These are phyloP conservation scores for Plasmodium fragile DNA, from an alignment of 169 alveolate species.

Conservation along the genomic window DNA sequence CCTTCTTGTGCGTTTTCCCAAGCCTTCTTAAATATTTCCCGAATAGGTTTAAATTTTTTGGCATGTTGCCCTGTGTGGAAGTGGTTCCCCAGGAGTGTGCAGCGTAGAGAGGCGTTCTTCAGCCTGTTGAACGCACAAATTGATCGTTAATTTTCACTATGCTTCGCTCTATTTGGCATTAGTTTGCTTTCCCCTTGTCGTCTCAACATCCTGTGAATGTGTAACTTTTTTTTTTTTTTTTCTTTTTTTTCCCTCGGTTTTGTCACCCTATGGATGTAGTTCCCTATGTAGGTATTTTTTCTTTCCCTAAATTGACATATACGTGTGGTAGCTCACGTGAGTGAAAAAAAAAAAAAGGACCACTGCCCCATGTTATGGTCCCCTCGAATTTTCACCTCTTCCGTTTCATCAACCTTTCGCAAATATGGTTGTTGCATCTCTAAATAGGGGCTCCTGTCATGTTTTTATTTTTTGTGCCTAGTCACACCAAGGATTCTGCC, in stretches of 20 bases:
- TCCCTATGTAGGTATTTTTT: background rate
- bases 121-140: background rate
- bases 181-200: background rate
- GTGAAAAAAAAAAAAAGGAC: background rate
- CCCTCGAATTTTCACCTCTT: background rate
- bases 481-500: background rate
- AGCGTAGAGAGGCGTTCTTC: background rate
- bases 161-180: background rate
- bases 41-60: constrained; percentile 81
- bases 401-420: constrained; percentile 4
- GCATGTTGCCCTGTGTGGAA: constrained; percentile 66
- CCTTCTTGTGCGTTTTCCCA: constrained; percentile 82
- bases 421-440: background rate
- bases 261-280: background rate
- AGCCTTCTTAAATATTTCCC: constrained; percentile 86
- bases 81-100: constrained; percentile 5
- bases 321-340: background rate
- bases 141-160: background rate
- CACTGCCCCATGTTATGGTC: constrained; percentile 3
- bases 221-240: background rate
- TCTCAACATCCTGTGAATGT: background rate
- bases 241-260: background rate
- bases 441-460: background rate
- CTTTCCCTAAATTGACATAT: background rate
- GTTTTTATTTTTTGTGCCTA: background rate